Base-by-base conservation (phyloP, 176 grass and related monocot species). In the Dactylis glomerata region DNA sequence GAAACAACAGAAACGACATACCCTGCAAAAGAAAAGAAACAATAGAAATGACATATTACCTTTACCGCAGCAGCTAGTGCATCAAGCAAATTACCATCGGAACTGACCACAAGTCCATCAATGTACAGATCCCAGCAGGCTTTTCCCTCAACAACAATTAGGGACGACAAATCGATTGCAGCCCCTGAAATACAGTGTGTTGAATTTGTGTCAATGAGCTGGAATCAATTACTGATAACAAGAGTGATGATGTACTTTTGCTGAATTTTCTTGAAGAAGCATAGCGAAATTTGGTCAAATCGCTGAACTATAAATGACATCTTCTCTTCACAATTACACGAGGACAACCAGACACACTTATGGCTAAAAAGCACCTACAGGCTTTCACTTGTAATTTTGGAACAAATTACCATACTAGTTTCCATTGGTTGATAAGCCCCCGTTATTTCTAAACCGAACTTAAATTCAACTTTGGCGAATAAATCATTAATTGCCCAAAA, bases 71-170 rank as follows among this genome's bases (percentile, higher is more conserved):
- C 85, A 86, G 90, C 92, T 71, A 98, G 69, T 14, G 91, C 87
- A 82, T 98, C 95, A 67, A 98, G 91, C 81, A 98, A 78, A 87
- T 98, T 98, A 82, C 95, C 95, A 78, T 98, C 91, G n/a, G 95
- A 93, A 88, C 92, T 98, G 58, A 98, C 28, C 11, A 95, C 95
- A 90, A 95, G 92, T 50, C 92, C 91, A 88, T 98, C 87, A 81
- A 89, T 81, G 69, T 89, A 89, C 59, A 98, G 87, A 87, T 98
- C 95, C 95, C 95, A 98, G 81, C 92, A 98, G 40, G 92, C 85
- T 87, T 95, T 98, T 45, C 95, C 95, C 38, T 95, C 95, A 55
- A 98, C 79, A 71, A 97, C 67, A 76, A 93, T 83, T 61, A 98
- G 84, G 9, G 95, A 98, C 4, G 92, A 95, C 20, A 92, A 73